Evolutionary conservation across 805 yeast genomes (phyloP).

Genomic region (Clavispora santaluciae): DNA sequence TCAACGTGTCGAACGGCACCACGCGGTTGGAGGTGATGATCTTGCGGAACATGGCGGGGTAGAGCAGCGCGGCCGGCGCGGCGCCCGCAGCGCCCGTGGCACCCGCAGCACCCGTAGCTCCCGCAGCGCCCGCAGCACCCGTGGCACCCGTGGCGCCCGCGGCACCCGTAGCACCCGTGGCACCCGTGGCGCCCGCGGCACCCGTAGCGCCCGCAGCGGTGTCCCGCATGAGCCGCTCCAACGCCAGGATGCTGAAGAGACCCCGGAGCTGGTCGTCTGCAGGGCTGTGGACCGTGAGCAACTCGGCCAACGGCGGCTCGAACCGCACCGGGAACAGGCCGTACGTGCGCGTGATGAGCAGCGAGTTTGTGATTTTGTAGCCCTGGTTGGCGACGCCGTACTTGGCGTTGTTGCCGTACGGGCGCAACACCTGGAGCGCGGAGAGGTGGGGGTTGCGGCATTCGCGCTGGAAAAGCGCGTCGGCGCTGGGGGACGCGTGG

Average conservation of each 20-base stretch:
- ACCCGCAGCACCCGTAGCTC: no score
- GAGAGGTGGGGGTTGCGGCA: slow-evolving; percentile 35
- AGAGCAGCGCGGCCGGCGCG: slow-evolving; percentile 32
- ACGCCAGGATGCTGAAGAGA: slow-evolving; percentile 35
- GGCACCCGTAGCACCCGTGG: no score
- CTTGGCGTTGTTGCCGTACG: slow-evolving; percentile 51
- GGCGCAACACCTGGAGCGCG: slow-evolving; percentile 44
- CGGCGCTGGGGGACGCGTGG: slow-evolving; percentile 43
- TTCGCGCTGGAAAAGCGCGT: slow-evolving; percentile 35
- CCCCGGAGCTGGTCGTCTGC: slow-evolving; percentile 16
- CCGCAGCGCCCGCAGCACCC: no score
- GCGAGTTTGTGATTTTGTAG: slow-evolving; percentile 48
- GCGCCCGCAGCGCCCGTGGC: no score
- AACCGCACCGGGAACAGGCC: slow-evolving; percentile 58
- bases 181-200: no score
- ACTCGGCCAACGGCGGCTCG: slow-evolving; percentile 35
- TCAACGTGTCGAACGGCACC: slow-evolving; percentile 78
- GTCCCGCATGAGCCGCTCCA: slow-evolving; percentile 25
- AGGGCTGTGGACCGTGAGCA: slow-evolving; percentile 27
- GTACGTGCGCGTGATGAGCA: slow-evolving; percentile 43
- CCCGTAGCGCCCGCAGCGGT: no score
- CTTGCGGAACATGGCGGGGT: slow-evolving; percentile 53
- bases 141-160: no score
- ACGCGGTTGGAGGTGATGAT: slow-evolving; percentile 55
- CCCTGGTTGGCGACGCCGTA: slow-evolving; percentile 37